phyloP scores from a whole-genome alignment of 2,329 filamentous ascomycete genomes.

The Thelonectria olida region DNA sequence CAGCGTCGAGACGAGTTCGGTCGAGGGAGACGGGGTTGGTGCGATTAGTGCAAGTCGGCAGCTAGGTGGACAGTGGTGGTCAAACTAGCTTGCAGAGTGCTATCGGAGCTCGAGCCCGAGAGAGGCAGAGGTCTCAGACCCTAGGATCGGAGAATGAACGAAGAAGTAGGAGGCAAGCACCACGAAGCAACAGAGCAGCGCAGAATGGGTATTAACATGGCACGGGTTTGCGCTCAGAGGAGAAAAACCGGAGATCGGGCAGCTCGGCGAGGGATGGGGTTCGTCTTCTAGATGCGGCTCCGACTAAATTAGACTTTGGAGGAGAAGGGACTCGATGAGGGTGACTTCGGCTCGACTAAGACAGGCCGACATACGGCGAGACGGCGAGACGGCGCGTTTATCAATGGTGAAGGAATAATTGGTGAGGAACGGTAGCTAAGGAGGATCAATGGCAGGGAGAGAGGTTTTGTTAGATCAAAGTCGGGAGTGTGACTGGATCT shows the following conservation, averaged over 20 bases:
- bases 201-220: constrained; percentile 33
- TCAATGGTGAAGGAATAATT: background rate
- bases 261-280: constrained; percentile 31
- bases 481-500: background rate
- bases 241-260: constrained; percentile 16
- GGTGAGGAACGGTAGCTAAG: background rate
- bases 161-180: constrained; percentile 5
- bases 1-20: background rate
- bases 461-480: constrained; percentile 6
- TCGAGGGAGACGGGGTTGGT: background rate
- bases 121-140: background rate
- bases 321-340: constrained; percentile 9
- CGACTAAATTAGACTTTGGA: constrained; percentile 32
- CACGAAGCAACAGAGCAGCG: constrained; percentile 17
- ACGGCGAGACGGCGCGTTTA: background rate
- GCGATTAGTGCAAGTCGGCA: background rate
- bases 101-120: constrained; percentile 6
- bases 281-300: constrained; percentile 32
- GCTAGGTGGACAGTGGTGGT: background rate
- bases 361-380: background rate
- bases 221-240: constrained; percentile 28
- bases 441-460: constrained; percentile 7
- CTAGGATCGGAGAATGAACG: background rate
- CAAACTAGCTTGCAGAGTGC: background rate
- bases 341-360: background rate